Conservation (phyloP, 129 eudicot genomes). For the Lonicera japonica region DNA sequence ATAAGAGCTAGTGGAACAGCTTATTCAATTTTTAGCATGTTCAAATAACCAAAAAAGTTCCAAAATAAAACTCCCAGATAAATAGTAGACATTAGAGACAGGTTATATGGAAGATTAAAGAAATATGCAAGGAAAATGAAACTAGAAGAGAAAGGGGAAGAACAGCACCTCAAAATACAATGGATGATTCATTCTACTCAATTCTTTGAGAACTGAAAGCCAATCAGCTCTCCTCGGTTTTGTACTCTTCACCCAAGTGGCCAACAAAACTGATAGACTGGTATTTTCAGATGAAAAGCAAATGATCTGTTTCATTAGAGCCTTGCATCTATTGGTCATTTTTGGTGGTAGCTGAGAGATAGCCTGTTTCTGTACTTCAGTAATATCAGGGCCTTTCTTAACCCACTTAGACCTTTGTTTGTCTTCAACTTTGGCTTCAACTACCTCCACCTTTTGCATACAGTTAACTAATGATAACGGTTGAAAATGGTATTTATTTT, state of each 20-base stretch:
- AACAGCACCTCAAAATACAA: slow-evolving; percentile 49
- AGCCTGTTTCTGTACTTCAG: slow-evolving; percentile 60
- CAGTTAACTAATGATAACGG: slow-evolving; percentile 17
- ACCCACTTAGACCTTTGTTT: slow-evolving; percentile 43
- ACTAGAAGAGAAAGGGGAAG: not conserved
- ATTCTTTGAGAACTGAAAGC: slow-evolving; percentile 78
- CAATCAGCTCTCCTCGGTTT: slow-evolving; percentile 88
- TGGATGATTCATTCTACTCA: slow-evolving; percentile 61
- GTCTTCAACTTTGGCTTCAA: slow-evolving; percentile 22
- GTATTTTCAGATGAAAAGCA: slow-evolving; percentile 47
- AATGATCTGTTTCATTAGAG: slow-evolving; percentile 69
- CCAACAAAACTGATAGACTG: slow-evolving; percentile 39
- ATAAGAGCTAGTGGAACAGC: too few species aligned
- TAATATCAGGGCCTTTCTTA: slow-evolving; percentile 29
- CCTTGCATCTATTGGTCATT: slow-evolving; percentile 77
- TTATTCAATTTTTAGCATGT: too few species aligned
- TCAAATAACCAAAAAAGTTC: too few species aligned
- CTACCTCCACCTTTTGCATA: slow-evolving; percentile 21
- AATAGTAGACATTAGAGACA: not conserved
- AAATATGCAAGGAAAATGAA: not conserved
- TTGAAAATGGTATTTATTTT: not conserved
- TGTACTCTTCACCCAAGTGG: slow-evolving; percentile 76
- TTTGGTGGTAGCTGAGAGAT: slow-evolving; percentile 56
- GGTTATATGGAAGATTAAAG: not conserved
- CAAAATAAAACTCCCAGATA: not conserved